phyloP scores from a whole-genome alignment of 805 yeast genomes.

The Starmerella asiatica region DNA sequence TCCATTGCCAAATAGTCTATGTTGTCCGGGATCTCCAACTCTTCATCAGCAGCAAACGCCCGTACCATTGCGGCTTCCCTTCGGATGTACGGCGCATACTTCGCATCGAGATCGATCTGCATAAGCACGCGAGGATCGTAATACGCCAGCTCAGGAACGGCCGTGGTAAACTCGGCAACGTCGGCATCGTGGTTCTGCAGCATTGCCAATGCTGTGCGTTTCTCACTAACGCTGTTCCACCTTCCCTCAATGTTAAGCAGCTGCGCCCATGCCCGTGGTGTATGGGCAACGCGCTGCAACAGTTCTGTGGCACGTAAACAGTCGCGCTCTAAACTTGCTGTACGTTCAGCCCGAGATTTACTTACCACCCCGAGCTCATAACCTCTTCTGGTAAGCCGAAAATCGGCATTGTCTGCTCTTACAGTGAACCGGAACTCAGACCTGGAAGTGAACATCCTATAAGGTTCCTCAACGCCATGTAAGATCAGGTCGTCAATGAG shows the following conservation, averaged over 20 bases:
- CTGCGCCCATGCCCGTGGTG: conserved; percentile 51
- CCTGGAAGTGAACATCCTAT: conserved; percentile 93
- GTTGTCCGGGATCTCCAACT: conserved; percentile 51
- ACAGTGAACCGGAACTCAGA: conserved; percentile 85
- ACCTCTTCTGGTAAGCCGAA: conserved; percentile 63
- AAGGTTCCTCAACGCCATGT: conserved; percentile 93
- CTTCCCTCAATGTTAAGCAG: conserved; percentile 29
- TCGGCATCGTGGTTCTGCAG: conserved; percentile 51
- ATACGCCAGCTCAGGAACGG: conserved; percentile 30
- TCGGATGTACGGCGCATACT: conserved; percentile 64
- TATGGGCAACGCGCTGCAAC: conserved; percentile 34
- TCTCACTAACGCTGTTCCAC: conserved; percentile 42
- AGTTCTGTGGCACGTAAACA: conserved; percentile 36
- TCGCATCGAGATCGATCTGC: conserved; percentile 64
- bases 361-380: conserved; percentile 51
- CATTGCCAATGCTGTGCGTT: conserved; percentile 24
- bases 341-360: conserved; percentile 42
- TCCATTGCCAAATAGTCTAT: conserved; percentile 47
- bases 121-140: conserved; percentile 37
- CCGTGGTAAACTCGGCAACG: conserved; percentile 32
- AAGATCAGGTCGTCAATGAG: conserved; percentile 86
- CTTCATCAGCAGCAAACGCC: conserved; percentile 78
- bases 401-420: conserved; percentile 88
- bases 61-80: conserved; percentile 58
- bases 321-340: conserved; percentile 31